Percentiles rank a stretch among this genome's conserved stretches.
Conservation (phyloP, 345 rosid species). For the Mercurialis annua region DNA sequence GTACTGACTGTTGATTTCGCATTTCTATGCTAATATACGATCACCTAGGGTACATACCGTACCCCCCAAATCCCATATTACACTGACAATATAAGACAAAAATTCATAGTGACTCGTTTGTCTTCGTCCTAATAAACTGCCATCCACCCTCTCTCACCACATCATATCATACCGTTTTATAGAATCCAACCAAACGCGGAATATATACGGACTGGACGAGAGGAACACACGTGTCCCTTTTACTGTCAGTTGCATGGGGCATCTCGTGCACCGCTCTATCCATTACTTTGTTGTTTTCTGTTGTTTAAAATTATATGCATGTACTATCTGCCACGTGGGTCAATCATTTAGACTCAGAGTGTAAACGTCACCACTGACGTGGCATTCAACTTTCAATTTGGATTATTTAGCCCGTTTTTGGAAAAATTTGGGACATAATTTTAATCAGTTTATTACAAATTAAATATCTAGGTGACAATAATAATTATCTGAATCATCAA, state of each 20-base stretch:
- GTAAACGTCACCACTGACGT: too few relatives aligned
- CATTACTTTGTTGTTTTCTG: not conserved
- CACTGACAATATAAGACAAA: too few relatives aligned
- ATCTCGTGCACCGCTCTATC: not conserved
- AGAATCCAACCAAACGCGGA: slow-evolving; percentile 11
- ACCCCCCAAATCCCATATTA: not conserved
- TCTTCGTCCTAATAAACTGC: not conserved
- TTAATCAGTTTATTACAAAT: too few relatives aligned
- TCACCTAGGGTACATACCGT: not conserved
- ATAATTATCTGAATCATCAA: too few relatives aligned
- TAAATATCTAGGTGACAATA: too few relatives aligned
- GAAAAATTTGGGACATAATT: too few relatives aligned
- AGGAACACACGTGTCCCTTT: slow-evolving; percentile 14
- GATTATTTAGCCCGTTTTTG: too few relatives aligned
- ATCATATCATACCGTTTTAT: not conserved
- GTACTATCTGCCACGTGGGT: not conserved
- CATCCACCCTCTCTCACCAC: not conserved
- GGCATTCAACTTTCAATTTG: too few relatives aligned
- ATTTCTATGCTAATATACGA: not conserved
- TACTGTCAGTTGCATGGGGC: not conserved
- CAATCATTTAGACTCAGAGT: too few relatives aligned
- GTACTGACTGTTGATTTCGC: not conserved
- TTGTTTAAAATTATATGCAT: too few relatives aligned
- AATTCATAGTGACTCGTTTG: slow-evolving; percentile 1
- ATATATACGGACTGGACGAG: not conserved